These are phyloP conservation scores for Metarhizium sp. DNA, from an alignment of 2,329 filamentous ascomycete species.

Conservation along the genomic window DNA sequence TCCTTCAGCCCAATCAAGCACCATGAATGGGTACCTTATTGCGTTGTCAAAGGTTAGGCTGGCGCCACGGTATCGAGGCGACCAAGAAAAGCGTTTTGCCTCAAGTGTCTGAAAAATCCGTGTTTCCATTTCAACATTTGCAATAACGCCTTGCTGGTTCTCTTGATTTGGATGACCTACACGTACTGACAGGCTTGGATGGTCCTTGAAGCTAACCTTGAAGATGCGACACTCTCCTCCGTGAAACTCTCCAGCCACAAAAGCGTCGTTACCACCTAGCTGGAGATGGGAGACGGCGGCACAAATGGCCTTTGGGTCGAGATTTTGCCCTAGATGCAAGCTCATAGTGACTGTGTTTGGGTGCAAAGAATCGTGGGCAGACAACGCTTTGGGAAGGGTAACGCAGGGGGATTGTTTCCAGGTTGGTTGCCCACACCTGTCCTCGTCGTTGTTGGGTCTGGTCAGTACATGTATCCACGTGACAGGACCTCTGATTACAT, in stretches of 20 bases:
- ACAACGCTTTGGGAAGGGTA: too few species aligned
- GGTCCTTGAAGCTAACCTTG: neutral
- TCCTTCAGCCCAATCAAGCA: slow-evolving; percentile 2
- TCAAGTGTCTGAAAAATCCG: neutral
- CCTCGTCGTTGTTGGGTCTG: too few species aligned
- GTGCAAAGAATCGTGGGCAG: too few species aligned
- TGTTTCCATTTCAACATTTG: neutral
- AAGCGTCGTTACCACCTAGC: neutral
- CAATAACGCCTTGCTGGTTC: neutral
- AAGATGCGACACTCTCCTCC: slow-evolving; percentile 3
- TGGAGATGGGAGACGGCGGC: neutral
- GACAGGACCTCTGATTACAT: too few species aligned
- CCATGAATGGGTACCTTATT: neutral
- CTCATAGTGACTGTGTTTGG: too few species aligned
- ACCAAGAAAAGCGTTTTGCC: neutral
- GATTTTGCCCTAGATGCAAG: too few species aligned
- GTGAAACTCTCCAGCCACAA: neutral
- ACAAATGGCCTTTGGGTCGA: neutral
- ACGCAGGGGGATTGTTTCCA: too few species aligned
- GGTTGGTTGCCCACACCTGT: too few species aligned
- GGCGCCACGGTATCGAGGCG: neutral
- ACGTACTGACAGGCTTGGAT: neutral
- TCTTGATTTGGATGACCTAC: neutral
- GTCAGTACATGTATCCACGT: too few species aligned
- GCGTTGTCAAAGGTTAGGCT: slow-evolving; percentile 2